Evolutionary conservation across 768 basidiomycete species (phyloP).

Genomic region (Cyclocybe cylindracea): DNA sequence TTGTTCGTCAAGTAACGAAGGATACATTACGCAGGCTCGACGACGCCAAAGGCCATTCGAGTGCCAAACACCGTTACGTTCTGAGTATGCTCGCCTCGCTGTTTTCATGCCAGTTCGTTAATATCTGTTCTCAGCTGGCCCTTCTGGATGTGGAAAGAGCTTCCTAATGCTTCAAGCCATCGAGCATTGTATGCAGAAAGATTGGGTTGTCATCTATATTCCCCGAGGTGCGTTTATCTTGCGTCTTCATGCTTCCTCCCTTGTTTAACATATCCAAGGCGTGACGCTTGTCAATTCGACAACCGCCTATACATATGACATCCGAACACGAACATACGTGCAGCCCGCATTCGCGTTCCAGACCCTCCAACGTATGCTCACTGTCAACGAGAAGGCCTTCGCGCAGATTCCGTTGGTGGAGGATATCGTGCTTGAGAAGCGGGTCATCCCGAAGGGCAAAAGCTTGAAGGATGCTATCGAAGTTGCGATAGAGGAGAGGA

Average conservation of each 20-base stretch:
- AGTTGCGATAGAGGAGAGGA: constrained; percentile 48
- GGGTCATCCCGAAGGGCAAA: constrained; percentile 49
- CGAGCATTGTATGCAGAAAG: constrained; percentile 59
- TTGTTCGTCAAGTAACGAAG: constrained; percentile 70
- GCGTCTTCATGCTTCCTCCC: neutral
- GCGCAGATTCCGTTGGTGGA: constrained; percentile 39
- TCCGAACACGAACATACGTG: constrained; percentile 73
- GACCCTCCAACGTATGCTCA: constrained; percentile 60
- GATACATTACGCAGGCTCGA: constrained; percentile 55
- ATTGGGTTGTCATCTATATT: constrained; percentile 86
- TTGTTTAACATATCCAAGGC: constrained; percentile 14
- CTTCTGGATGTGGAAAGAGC: constrained; percentile 80
- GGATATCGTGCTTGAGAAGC: constrained; percentile 47
- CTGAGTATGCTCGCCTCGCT: too few species aligned
- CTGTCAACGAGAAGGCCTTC: constrained; percentile 55
- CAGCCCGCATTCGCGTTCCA: constrained; percentile 69
- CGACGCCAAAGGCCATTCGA: constrained; percentile 46
- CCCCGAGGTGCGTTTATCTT: constrained; percentile 59
- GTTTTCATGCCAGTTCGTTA: neutral
- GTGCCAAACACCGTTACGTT: constrained; percentile 42
- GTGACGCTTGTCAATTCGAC: constrained; percentile 70
- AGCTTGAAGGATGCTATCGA: constrained; percentile 55
- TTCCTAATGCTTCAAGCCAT: constrained; percentile 77
- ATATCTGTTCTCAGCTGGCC: constrained; percentile 54
- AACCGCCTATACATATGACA: constrained; percentile 71